Conservation (phyloP, 2,329 filamentous ascomycete genomes). For the Fusarium humuli region DNA sequence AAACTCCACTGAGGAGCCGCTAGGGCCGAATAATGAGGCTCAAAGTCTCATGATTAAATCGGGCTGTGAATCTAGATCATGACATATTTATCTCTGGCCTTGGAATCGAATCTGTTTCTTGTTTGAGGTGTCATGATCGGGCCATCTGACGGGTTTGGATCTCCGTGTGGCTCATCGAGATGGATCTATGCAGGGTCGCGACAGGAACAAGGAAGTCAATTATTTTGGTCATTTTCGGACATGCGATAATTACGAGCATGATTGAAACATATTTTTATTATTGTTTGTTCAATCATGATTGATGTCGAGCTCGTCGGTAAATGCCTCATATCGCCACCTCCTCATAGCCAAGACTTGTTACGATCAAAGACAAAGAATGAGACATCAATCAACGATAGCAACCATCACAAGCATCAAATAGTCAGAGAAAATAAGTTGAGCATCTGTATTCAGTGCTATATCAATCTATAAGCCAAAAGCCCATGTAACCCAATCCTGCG, state of each 20-base stretch:
- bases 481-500: constrained; percentile 39
- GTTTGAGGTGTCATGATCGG: background rate
- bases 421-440: background rate
- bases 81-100: too few species aligned
- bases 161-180: constrained; percentile 4
- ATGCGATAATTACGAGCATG: background rate
- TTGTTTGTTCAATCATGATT: background rate
- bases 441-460: constrained; percentile 35
- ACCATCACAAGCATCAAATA: background rate
- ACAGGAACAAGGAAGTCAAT: background rate
- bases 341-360: background rate
- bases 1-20: background rate
- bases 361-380: too few species aligned
- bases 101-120: too few species aligned
- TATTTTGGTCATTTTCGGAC: background rate
- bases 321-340: background rate
- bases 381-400: background rate
- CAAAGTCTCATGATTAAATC: constrained; percentile 7
- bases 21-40: constrained; percentile 2
- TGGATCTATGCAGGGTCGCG: background rate
- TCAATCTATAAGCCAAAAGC: constrained; percentile 38
- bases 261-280: too few species aligned
- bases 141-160: background rate
- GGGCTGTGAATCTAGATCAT: background rate
- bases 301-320: background rate